Base-by-base conservation (phyloP, 2,329 filamentous ascomycete species). In the Aureobasidium leucospermi region DNA sequence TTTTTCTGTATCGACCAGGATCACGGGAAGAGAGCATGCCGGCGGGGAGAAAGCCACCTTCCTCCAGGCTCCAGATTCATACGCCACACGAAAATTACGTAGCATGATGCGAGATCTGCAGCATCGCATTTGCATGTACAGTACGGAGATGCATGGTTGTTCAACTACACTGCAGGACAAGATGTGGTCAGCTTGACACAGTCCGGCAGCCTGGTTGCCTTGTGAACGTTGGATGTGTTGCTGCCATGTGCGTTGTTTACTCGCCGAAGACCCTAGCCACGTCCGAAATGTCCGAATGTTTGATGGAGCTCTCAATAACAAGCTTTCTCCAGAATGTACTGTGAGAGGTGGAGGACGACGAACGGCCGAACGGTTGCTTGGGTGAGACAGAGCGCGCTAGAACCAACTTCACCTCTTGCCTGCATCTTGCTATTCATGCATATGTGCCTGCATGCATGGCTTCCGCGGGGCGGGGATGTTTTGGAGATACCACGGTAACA, bases 401-500 rank as follows among this genome's bases (percentile, higher is more conserved):
- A 19, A 23, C 16, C 29, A 43, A 55, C 51, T 43, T 43, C 28
- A 55, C n/a, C 15, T 43, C 51, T 16, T 42, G 11, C 9, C n/a
- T 55, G 39, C 39, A 34, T 55, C 28, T 38, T 43, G 28, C 36
- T 42, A 16, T 29, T 16, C 51, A 43, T 43, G 51, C 28, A 42
- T 43, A 11, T 43, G 38, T 43, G 51, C 39, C 51, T 55, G 38
- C 51, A 55, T 55, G 51, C 28, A n/a, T 13, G 23, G 11, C 28
- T 52, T 13, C 48, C 36, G 36, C 36, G 48, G 32, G 23, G 48
- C 39, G 23, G 51, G 34, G 51, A 32, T 43, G n/a, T 36, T 42
- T 55, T 55, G 51, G 51, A 55, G 51, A 43, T 32, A 43, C 51
- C 39, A 55, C 51, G 38, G 51, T 34, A 55, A 55, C 51, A 43